Evolutionary conservation across 176 grass and related monocot species (phyloP).

Genomic region (bread wheat (Triticum aestivum)): IWGSC_CS_RefSeq_v2.1 NC_057796.1:311461157-311461656

Average conservation of each 20-base stretch:
- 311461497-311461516: constrained; percentile 1
- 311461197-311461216: constrained; percentile 25
- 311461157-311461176: background rate
- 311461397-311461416: constrained; percentile 32
- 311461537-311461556: background rate
- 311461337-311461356: constrained; percentile 45
- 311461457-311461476: constrained; percentile 35
- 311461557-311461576: constrained; percentile 27
- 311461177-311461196: constrained; percentile 17
- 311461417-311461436: constrained; percentile 35
- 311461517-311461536: constrained; percentile 5
- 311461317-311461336: constrained; percentile 17
- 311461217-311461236: constrained; percentile 36
- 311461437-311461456: constrained; percentile 2
- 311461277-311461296: constrained; percentile 6
- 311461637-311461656: constrained; percentile 32
- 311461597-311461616: constrained; percentile 36
- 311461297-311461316: background rate
- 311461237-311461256: constrained; percentile 16
- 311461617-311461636: constrained; percentile 38
- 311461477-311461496: constrained; percentile 50
- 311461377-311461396: constrained; percentile 28
- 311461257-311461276: background rate
- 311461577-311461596: constrained; percentile 15
- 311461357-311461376: constrained; percentile 37